Base-by-base conservation (phyloP, 1,284 basidiomycete species). In the Rugosomyces carneus region DNA sequence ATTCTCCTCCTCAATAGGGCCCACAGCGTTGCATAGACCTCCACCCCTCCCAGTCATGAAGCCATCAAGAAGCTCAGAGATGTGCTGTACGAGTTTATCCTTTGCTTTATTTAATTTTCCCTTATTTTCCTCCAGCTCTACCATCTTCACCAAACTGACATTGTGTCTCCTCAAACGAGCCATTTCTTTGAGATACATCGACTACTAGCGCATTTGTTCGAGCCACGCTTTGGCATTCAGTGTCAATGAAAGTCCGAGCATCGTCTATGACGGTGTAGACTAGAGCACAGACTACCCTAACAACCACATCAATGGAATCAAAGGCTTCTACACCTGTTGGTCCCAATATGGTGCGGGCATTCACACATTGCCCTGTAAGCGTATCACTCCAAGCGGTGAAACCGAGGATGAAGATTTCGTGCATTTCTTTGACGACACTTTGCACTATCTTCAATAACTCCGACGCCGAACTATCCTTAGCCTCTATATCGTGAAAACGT, bases 101-200 rank as follows among this genome's bases (percentile, higher is more conserved):
- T 82, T 84, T 1, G 86, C 76, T 42, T 73, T 76, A 21, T 81
- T n/a, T n/a, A n/a, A n/a, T n/a, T n/a, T 76, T 0, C 81, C 75
- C 52, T 80, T 84, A 4, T 64, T 59, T 58, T 76, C 79, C 63
- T 94, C 89, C 3, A 75, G 66, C 50, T 81, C 75, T 2, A 94
- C 66, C 50, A 90, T 67, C 19, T 71, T 69, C 1, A 67, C 64
- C 23, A 96, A 71, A 1, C 74, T 63, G n/a, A 71, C 70, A 57
- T 94, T 94, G 60, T 93, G 90, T 40, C 76, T 69, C 49, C 75
- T 76, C 16, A 95, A 69, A 19, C 80, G 78, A 1, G 66, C 59
- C 26, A 89, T 74, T 68, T 93, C 88, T 4, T 15, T 73, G 66
- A 0, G 77, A 73, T 2, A 78, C 71, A 37, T 69, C 68, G 9